phyloP scores from a whole-genome alignment of 2,329 filamentous ascomycete genomes.

The Byssochlamys sp. region DNA sequence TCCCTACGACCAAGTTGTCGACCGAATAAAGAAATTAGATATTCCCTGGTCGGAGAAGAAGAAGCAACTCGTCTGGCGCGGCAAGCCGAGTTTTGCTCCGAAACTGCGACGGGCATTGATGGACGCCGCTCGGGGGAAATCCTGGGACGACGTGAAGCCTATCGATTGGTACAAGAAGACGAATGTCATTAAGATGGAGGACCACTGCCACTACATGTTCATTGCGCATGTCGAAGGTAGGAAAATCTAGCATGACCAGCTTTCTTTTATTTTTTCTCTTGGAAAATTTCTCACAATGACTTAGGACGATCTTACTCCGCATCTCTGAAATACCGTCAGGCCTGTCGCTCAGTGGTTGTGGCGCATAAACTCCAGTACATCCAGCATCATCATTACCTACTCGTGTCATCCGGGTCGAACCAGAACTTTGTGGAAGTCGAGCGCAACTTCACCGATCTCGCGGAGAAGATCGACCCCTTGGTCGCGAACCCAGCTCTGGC shows the following conservation, averaged over 20 bases:
- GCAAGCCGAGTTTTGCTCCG: slow-evolving; percentile 34
- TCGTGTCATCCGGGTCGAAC: slow-evolving; percentile 32
- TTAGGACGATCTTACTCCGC: slow-evolving; percentile 39
- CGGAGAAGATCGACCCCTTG: slow-evolving; percentile 28
- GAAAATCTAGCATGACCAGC: not conserved
- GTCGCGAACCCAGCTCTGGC: slow-evolving; percentile 30
- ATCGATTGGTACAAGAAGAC: slow-evolving; percentile 31
- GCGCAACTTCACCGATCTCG: slow-evolving; percentile 48
- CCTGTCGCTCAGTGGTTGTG: slow-evolving; percentile 40
- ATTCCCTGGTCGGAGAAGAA: slow-evolving; percentile 29
- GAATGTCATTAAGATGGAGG: slow-evolving; percentile 40
- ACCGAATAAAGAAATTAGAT: slow-evolving; percentile 18
- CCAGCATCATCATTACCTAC: slow-evolving; percentile 39
- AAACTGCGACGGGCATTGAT: slow-evolving; percentile 34
- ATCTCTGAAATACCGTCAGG: slow-evolving; percentile 42
- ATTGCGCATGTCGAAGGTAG: slow-evolving; percentile 45
- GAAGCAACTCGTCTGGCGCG: slow-evolving; percentile 41
- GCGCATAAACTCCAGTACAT: slow-evolving; percentile 40
- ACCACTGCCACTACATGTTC: slow-evolving; percentile 46
- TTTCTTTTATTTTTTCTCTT: not conserved
- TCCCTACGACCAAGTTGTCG: slow-evolving; percentile 28
- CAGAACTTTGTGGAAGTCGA: slow-evolving; percentile 42
- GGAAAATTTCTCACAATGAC: not conserved
- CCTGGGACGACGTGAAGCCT: slow-evolving; percentile 40
- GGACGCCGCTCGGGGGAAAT: slow-evolving; percentile 28